Base-by-base conservation (phyloP, 768 basidiomycete genomes). In the Lepiota venenata region DNA sequence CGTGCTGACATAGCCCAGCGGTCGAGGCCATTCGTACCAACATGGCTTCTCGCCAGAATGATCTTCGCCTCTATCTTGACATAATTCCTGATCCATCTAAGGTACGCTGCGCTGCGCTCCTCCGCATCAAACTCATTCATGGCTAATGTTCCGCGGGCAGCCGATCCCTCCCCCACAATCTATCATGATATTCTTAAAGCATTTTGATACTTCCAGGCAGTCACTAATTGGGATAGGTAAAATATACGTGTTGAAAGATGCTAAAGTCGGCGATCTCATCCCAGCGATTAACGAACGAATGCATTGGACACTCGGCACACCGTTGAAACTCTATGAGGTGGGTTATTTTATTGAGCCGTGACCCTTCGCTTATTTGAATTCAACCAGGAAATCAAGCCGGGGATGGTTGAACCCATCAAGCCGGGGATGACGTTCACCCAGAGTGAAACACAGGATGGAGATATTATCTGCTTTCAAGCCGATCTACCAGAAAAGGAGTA, bases 351-450 rank as follows among this genome's bases (percentile, higher is more conserved):
- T 32, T 25, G 21, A 38, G n/a, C 14, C 35, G 36, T 29, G 40
- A 25, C 32, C 32, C 10, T 11, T 50, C 6, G 40, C 37, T 47
- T 32, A 2, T 16, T 43, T 2, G 21, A 20, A 32, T 14, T 49
- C 25, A 12, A 20, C 18, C 29, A 95, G 91, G 97, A 99, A 87
- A 99, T 99, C 72, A 99, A 99, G 80, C 97, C 97, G 4, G 93
- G 93, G 56, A 98, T 98, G 97, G 98, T 99, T 63, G 97, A 98
- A 72, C 78, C 84, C 43, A 97, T 99, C 95, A 98, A 98, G 73
- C 83, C 81, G 32, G 98, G 97, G 71, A 71, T 85, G 52, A 95
- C 97, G 0, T 98, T 98, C 71, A 83, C 89, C 47, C 93, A 98
- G 69, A 97, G 93, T 66, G 97, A 99, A 73, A 98, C 98, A 58